Percentiles rank a stretch among this genome's conserved stretches.
These are phyloP conservation scores for Verruconis gallopava DNA, from an alignment of 2,329 filamentous ascomycete genomes.

Conservation along the genomic window DNA sequence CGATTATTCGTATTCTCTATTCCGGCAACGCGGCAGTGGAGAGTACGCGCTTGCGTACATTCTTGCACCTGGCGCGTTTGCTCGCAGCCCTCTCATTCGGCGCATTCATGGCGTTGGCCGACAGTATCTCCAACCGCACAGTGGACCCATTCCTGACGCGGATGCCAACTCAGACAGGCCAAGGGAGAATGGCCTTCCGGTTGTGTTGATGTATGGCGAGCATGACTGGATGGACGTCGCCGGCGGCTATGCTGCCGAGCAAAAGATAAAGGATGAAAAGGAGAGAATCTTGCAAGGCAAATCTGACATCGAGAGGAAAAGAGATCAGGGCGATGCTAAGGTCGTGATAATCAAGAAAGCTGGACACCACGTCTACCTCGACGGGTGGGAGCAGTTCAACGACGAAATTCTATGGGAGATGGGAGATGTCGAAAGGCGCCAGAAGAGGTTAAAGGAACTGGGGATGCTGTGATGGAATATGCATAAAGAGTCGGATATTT, in stretches of 20 bases:
- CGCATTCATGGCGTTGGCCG: conserved; percentile 77
- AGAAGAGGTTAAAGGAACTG: conserved; percentile 11
- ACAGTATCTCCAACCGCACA: conserved; percentile 37
- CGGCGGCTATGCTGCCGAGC: conserved; percentile 66
- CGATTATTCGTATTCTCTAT: conserved; percentile 87
- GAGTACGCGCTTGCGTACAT: conserved; percentile 91
- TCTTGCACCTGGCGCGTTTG: conserved; percentile 85
- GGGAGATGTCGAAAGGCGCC: conserved; percentile 42
- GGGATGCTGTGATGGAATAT: background rate
- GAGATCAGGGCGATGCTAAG: conserved; percentile 64
- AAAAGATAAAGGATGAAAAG: conserved; percentile 61
- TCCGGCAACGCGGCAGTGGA: conserved; percentile 80
- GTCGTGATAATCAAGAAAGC: conserved; percentile 65
- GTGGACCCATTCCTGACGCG: conserved; percentile 12
- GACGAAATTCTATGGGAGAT: conserved; percentile 51
- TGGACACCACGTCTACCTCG: conserved; percentile 60
- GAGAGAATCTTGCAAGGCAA: conserved; percentile 39
- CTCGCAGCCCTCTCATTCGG: conserved; percentile 73
- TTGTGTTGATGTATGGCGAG: conserved; percentile 93
- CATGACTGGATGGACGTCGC: conserved; percentile 98
- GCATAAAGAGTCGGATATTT: too few relatives aligned
- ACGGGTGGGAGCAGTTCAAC: conserved; percentile 60
- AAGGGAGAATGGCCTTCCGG: conserved; percentile 56
- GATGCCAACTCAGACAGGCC: conserved; percentile 12
- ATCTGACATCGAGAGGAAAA: conserved; percentile 52